Percentiles rank a stretch among this genome's conserved stretches.
These are phyloP conservation scores for Rhynchosporium secalis DNA, from an alignment of 2,329 filamentous ascomycete species.

Conservation along the genomic window DNA sequence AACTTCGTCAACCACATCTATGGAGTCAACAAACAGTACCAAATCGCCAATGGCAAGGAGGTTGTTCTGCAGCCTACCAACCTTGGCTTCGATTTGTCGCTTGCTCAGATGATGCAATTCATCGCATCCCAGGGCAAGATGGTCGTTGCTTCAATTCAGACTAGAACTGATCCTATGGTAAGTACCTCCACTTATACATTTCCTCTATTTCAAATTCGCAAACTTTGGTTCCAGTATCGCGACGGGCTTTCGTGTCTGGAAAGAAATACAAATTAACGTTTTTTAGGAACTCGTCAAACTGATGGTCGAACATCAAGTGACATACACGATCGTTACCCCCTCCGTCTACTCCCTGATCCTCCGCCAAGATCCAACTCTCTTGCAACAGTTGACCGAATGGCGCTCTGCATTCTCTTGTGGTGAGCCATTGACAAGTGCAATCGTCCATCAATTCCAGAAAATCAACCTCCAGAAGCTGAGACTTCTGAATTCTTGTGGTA, in stretches of 20 bases:
- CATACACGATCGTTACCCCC: conserved; percentile 29
- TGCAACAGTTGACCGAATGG: conserved; percentile 23
- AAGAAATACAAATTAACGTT: too few relatives aligned
- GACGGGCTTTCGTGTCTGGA: too few relatives aligned
- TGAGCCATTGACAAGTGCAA: conserved; percentile 33
- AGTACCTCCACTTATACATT: too few relatives aligned
- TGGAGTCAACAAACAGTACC: conserved; percentile 17
- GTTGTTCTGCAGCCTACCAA: conserved; percentile 29
- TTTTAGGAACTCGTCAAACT: conserved; percentile 23
- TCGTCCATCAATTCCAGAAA: conserved; percentile 22
- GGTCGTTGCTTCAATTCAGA: conserved; percentile 19
- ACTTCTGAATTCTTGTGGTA: conserved; percentile 27
- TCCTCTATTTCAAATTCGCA: too few relatives aligned
- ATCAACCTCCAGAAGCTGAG: conserved; percentile 24
- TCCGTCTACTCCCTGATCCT: conserved; percentile 30
- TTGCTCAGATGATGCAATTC: conserved; percentile 25
- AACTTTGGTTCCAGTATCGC: too few relatives aligned
- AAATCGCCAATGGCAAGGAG: conserved; percentile 18
- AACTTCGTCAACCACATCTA: conserved; percentile 34
- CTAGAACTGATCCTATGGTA: conserved; percentile 23
- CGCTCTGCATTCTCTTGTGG: conserved; percentile 35
- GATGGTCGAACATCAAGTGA: conserved; percentile 25
- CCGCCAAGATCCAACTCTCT: conserved; percentile 18
- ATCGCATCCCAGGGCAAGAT: conserved; percentile 26
- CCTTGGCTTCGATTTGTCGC: conserved; percentile 29